Conservation (phyloP, 768 basidiomycete species). For the Rhodotorula toruloides region DNA sequence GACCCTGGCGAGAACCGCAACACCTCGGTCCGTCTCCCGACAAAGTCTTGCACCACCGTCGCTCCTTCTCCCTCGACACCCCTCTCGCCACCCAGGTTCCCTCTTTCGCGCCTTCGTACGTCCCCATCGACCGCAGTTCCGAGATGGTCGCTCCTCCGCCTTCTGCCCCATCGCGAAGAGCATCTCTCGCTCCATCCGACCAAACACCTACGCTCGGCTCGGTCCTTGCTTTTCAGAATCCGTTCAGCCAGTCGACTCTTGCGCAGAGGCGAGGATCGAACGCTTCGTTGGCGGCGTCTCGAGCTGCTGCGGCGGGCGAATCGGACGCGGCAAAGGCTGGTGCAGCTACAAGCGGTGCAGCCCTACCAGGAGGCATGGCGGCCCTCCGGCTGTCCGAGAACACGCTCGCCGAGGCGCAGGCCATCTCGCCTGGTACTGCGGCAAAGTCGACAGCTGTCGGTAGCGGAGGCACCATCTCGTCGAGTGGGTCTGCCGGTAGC, state of each 20-base stretch:
- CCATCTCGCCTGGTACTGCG: background rate
- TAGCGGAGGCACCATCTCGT: background rate
- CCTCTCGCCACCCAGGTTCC: background rate
- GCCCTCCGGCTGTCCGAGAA: background rate
- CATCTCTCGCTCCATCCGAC: constrained; percentile 12
- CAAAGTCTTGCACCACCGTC: constrained; percentile 3
- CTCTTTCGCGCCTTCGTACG: background rate
- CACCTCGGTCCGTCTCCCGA: background rate
- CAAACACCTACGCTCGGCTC: constrained; percentile 25
- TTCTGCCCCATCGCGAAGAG: constrained; percentile 10
- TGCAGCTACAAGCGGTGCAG: no score
- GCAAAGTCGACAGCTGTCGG: background rate
- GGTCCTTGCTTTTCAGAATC: background rate
- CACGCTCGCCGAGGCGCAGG: background rate
- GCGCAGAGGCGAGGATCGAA: background rate
- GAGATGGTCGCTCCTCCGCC: background rate
- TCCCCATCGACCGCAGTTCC: background rate
- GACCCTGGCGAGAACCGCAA: constrained; percentile 3
- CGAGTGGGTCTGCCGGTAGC: no score
- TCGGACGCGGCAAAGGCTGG: background rate
- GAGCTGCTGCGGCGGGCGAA: background rate
- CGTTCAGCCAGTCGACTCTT: constrained; percentile 6
- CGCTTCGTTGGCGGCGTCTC: no score
- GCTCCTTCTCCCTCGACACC: constrained; percentile 6
- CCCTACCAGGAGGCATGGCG: no score